These are phyloP conservation scores for Chrysosporium keratinophilum DNA, from an alignment of 2,329 filamentous ascomycete genomes.

Conservation along the genomic window DNA sequence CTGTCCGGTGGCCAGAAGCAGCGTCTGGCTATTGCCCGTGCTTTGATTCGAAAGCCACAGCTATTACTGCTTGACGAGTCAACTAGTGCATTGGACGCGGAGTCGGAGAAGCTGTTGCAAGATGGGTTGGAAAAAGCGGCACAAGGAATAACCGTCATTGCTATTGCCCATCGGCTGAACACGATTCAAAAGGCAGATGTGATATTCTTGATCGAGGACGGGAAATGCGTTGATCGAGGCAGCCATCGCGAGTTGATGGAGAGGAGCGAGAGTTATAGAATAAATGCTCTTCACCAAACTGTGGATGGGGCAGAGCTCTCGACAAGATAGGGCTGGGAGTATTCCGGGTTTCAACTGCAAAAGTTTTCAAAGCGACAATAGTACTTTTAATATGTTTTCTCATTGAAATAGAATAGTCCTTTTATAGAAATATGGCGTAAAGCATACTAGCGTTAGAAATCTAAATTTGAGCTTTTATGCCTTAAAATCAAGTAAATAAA, in stretches of 20 bases:
- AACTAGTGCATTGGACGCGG: constrained; percentile 50
- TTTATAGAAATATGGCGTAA: not conserved
- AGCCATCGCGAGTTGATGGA: constrained; percentile 50
- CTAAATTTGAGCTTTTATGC: not conserved
- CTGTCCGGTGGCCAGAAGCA: constrained; percentile 46
- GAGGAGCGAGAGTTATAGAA: constrained; percentile 32
- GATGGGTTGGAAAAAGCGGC: constrained; percentile 53
- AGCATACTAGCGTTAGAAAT: not conserved
- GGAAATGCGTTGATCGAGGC: constrained; percentile 53
- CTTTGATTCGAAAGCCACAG: constrained; percentile 41
- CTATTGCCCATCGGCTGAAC: constrained; percentile 62
- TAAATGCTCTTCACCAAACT: constrained; percentile 32
- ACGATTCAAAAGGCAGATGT: constrained; percentile 67
- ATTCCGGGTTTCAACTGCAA: not conserved
- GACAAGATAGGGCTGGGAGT: not conserved
- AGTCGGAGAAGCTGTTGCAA: constrained; percentile 55
- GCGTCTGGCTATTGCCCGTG: constrained; percentile 43
- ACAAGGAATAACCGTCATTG: constrained; percentile 49
- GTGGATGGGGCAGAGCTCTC: constrained; percentile 15
- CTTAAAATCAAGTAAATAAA: not conserved
- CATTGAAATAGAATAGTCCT: not conserved
- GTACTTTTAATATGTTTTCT: not conserved
- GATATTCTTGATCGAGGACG: constrained; percentile 66
- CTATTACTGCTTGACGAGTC: constrained; percentile 48
- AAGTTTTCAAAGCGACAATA: not conserved